Conservation (phyloP, 768 basidiomycete genomes). For the Panus rudis region DNA sequence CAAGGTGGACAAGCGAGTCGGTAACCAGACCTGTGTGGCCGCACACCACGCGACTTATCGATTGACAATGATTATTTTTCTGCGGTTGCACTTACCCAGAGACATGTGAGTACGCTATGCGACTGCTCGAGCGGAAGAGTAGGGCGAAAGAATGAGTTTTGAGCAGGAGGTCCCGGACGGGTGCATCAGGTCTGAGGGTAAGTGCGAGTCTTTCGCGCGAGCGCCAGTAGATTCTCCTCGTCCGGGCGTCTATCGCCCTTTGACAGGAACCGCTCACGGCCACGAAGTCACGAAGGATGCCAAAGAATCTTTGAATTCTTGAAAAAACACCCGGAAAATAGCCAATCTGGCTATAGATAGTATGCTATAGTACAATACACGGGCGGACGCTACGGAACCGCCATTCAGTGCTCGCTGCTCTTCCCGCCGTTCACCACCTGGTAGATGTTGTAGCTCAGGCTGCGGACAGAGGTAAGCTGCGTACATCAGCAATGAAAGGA, state of each 20-base stretch:
- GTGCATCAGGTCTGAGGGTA: conserved; percentile 28
- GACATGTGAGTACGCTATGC: conserved; percentile 14
- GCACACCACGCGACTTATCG: too few relatives aligned
- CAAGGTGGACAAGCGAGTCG: too few relatives aligned
- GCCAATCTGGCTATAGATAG: too few relatives aligned
- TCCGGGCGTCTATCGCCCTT: neutral
- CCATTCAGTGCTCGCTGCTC: too few relatives aligned
- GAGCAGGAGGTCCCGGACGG: conserved; percentile 14
- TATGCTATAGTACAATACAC: too few relatives aligned
- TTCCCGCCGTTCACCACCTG: conserved; percentile 45
- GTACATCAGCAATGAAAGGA: neutral
- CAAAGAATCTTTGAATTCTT: too few relatives aligned
- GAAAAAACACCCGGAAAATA: too few relatives aligned
- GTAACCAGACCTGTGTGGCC: too few relatives aligned
- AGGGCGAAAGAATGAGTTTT: conserved; percentile 7
- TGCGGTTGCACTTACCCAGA: conserved; percentile 17
- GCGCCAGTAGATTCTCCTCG: conserved; percentile 5
- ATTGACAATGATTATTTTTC: too few relatives aligned
- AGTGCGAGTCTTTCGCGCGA: conserved; percentile 7
- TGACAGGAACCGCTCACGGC: neutral
- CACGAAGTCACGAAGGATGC: too few relatives aligned
- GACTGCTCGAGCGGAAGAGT: conserved; percentile 2
- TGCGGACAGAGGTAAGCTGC: conserved; percentile 24
- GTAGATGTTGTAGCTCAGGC: conserved; percentile 77
- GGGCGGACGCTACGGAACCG: too few relatives aligned